A percentile compares a stretch with the other conserved stretches of the same genome.
Evolutionary conservation across 1,139 yeast species (phyloP).

Genomic region (Scheffersomyces insectosa): DNA sequence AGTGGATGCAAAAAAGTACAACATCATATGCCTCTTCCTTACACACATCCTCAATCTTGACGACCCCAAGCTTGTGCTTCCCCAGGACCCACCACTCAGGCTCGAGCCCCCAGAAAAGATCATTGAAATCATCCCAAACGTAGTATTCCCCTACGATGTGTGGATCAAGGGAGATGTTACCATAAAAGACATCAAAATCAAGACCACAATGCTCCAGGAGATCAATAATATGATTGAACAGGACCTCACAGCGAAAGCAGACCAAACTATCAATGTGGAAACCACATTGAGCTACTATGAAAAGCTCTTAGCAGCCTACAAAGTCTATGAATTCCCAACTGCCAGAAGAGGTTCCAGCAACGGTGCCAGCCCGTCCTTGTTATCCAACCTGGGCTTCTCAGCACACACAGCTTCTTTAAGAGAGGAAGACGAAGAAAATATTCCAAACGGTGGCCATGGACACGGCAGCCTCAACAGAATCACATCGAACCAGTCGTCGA

Average conservation of each 20-base stretch:
- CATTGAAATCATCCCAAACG: conserved; percentile 34
- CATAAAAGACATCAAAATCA: conserved; percentile 35
- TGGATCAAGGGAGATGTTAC: conserved; percentile 39
- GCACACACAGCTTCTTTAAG: conserved; percentile 12
- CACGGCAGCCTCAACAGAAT: conserved; percentile 14
- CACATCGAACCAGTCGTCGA: conserved; percentile 13
- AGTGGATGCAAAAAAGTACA: conserved; percentile 26
- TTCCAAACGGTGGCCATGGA: neutral
- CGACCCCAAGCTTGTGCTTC: conserved; percentile 8
- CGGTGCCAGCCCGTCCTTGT: neutral
- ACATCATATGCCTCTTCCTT: conserved; percentile 25
- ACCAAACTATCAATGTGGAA: conserved; percentile 15
- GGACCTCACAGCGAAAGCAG: conserved; percentile 26
- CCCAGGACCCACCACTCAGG: neutral
- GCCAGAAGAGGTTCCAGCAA: conserved; percentile 4
- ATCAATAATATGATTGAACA: conserved; percentile 33
- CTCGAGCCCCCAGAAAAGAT: neutral
- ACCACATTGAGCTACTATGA: conserved; percentile 36
- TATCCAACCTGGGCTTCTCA: neutral
- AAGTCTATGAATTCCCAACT: conserved; percentile 31
- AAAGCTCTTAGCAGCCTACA: conserved; percentile 38
- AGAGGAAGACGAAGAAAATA: conserved; percentile 30
- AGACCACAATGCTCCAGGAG: conserved; percentile 35
- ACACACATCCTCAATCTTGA: conserved; percentile 21
- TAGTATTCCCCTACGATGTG: conserved; percentile 38